Base-by-base conservation (phyloP, 1,139 yeast species). In the Yamadazyma kanchanaburiensis region DNA sequence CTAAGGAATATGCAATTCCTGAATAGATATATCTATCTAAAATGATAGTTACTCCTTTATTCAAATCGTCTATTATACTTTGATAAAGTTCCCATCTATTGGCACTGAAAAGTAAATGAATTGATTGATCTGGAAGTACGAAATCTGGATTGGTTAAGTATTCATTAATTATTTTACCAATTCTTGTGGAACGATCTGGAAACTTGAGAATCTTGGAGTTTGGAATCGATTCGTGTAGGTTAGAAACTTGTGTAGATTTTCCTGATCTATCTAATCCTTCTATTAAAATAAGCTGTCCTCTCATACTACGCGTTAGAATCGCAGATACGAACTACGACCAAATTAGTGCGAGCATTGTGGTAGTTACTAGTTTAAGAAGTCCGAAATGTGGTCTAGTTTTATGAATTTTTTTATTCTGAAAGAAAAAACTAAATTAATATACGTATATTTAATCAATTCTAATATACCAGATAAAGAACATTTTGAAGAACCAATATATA, bases 201-300 rank as follows among this genome's bases (percentile, higher is more conserved):
- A 89, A 91, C 53, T 86, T 87, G 39, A 84, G 45, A 26, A 83
- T 57, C 33, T 62, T 61, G 3, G 73, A 74, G 11, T 60, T 36
- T 4, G 59, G 40, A 7, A 86, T 57, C 11, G 47, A 49, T 3
- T 59, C 49, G 1, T 61, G 49, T 4, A 86, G 59, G 4, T 59
- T 45, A 3, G 59, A 60, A 3, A 91, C 81, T 53, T 94, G 98
- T 0, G 97, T 88, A 1, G 96, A 77, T 53, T 94, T 94, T 0
- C 99, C 99, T 0, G 97, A 82, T 31, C 98, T 64, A 51, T 94
- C 99, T 2, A 91, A 73, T 0, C 99, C 99, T 56, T 94, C 99
- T 4, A 94, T 70, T 5, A 87, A 72, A 15, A 94, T 81, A 29
- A 94, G 63, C 28, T 71, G 70, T 3, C 96, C 96, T 42, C 96